phyloP scores from a whole-genome alignment of 345 rosid species.

The Isatis tinctoria region DNA sequence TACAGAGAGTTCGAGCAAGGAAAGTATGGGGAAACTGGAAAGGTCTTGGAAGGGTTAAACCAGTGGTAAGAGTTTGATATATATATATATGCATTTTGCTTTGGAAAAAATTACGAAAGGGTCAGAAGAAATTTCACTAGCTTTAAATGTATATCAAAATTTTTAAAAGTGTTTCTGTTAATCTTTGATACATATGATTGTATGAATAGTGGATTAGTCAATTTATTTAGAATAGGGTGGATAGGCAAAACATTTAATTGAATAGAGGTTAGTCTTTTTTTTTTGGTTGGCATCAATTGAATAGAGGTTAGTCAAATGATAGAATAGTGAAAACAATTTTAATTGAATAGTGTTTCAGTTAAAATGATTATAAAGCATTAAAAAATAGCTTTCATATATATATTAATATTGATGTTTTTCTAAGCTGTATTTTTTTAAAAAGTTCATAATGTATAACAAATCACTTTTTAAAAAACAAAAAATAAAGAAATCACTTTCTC shows the following conservation, averaged over 20 bases:
- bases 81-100: neutral
- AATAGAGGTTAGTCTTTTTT: neutral
- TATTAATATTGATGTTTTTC: no score
- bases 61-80: slow-evolving; percentile 45
- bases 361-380: no score
- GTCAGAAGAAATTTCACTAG: neutral
- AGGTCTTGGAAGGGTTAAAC: slow-evolving; percentile 67
- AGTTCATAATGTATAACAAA: no score
- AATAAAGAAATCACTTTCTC: no score
- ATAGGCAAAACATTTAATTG: neutral
- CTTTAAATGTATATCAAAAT: neutral
- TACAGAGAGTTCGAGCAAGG: slow-evolving; percentile 61
- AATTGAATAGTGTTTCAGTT: no score
- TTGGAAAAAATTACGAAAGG: neutral
- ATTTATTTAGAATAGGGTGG: neutral
- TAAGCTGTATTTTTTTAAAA: no score
- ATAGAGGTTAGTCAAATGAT: neutral
- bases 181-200: neutral
- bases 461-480: no score
- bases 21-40: slow-evolving; percentile 62
- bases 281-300: neutral
- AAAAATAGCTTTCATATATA: no score
- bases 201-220: neutral
- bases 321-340: neutral
- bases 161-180: no score